Base-by-base conservation (phyloP, 768 basidiomycete species). In the Clitopilus passeckerianus region DNA sequence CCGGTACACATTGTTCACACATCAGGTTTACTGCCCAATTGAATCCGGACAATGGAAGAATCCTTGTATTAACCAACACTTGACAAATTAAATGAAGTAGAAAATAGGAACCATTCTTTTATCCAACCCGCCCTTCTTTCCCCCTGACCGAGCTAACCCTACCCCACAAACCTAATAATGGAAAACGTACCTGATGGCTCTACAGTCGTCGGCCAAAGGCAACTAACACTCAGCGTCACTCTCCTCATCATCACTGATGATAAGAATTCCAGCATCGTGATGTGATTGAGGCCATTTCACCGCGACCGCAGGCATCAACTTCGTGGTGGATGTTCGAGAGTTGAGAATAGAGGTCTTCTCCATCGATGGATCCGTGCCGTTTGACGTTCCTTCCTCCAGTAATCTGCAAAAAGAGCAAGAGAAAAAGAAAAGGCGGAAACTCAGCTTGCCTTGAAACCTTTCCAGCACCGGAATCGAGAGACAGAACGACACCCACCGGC, bases 271-370 rank as follows among this genome's bases (percentile, higher is more conserved):
- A 20, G 70, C 70, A 35, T 77, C 74, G 53, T 75, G 72, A 56
- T 68, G 65, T 59, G 72, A 75, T 53, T 74, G 76, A 18, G 81
- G 82, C 84, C 84, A 85, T 35, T 71, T 70, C 52, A 70, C 67
- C 59, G 64, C 70, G 27, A 41, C 59, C 66, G 66, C 20, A 58
- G 61, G 62, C 54, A 63, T 55, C 54, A 46, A 60, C 50, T 27
- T 27, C 27, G 37, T 54, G 54, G 52, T 57, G 58, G 58, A 57
- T 34, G 59, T 43, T 5, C 22, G 46, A 5, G 16, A 18, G 18
- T 50, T 50, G 46, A 50, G 7, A 22, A 50, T 50, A 10, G 46
- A 50, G 18, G 20, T 22, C 46, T 50, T 50, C 46, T 23, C 46
- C 46, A n/a, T 5, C 16, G 7, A 18, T 18, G 22, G 46, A 23